These are phyloP conservation scores for Xerocomus potaroensis DNA, from an alignment of 768 basidiomycete species.

Conservation along the genomic window DNA sequence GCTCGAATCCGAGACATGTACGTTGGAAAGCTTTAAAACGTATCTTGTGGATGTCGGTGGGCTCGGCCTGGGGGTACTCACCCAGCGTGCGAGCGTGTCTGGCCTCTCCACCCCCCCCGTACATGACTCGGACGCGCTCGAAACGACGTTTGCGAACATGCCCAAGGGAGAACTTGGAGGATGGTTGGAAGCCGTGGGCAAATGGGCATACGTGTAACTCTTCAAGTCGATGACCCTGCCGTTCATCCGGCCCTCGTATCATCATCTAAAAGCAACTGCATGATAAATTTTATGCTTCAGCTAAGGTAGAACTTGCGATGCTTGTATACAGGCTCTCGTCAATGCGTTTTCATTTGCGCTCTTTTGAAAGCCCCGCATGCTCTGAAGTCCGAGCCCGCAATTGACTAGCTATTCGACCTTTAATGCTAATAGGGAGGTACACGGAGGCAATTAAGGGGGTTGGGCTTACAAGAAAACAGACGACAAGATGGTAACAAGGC, in stretches of 20 bases:
- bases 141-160: constrained; percentile 26
- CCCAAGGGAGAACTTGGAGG: constrained; percentile 25
- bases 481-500: not conserved
- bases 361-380: too few species aligned
- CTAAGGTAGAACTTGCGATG: too few species aligned
- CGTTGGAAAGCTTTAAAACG: constrained; percentile 36
- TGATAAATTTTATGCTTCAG: too few species aligned
- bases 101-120: constrained; percentile 27
- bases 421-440: not conserved
- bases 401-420: not conserved
- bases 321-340: too few species aligned
- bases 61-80: constrained; percentile 83
- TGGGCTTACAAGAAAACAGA: not conserved
- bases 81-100: constrained; percentile 37
- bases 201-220: constrained; percentile 39
- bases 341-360: too few species aligned
- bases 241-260: not conserved
- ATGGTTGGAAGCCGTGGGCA: constrained; percentile 36
- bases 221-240: not conserved
- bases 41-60: constrained; percentile 95
- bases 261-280: not conserved
- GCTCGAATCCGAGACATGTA: constrained; percentile 37
- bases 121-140: constrained; percentile 8
- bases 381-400: too few species aligned
- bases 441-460: not conserved